These are phyloP conservation scores for Collybia nuda DNA, from an alignment of 768 basidiomycete species.

Conservation along the genomic window DNA sequence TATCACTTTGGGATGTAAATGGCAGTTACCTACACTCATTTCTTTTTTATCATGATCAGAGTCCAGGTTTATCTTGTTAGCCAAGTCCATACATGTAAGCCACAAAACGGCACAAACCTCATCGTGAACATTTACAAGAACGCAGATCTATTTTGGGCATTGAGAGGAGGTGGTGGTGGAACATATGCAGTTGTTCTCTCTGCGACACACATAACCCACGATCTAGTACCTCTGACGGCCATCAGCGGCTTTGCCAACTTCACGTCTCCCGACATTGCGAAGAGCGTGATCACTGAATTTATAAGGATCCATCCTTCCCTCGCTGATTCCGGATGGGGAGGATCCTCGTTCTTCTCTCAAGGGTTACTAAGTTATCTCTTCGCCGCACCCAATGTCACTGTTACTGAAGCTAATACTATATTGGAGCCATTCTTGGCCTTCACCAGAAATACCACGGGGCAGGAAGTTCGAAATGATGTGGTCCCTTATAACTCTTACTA, in stretches of 20 bases:
- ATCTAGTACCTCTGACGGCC: not conserved
- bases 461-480: constrained; percentile 15
- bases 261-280: not conserved
- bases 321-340: not conserved
- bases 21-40: no score
- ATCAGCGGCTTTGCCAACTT: not conserved
- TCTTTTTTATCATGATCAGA: no score
- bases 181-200: constrained; percentile 22
- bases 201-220: not conserved
- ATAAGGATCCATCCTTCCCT: not conserved
- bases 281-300: not conserved
- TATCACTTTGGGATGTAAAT: no score
- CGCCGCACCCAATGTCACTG: not conserved
- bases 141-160: constrained; percentile 42
- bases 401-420: not conserved
- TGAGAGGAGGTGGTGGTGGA: constrained; percentile 41
- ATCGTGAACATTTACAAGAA: constrained; percentile 37
- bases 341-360: not conserved
- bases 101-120: constrained; percentile 33
- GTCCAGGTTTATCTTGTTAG: no score
- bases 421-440: not conserved
- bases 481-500: constrained; percentile 4
- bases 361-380: not conserved
- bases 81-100: no score
- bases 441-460: not conserved